Percentiles rank a stretch among this genome's conserved stretches.
These are phyloP conservation scores for Claviceps quebecensis DNA, from an alignment of 2,329 filamentous ascomycete species.

Conservation along the genomic window DNA sequence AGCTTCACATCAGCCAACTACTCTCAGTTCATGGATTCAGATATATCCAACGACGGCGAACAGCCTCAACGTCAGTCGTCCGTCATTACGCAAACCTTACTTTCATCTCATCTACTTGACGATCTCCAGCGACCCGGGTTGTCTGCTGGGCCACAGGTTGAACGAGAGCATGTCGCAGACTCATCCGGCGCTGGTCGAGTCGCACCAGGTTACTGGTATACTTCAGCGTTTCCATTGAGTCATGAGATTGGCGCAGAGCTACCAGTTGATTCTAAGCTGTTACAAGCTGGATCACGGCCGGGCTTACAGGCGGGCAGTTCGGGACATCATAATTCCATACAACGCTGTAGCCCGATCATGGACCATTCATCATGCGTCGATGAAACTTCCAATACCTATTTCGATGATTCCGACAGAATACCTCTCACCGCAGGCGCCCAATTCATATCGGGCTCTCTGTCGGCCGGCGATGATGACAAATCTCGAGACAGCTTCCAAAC, in stretches of 20 bases:
- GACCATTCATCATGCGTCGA: conserved; percentile 18
- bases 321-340: conserved; percentile 13
- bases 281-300: conserved; percentile 42
- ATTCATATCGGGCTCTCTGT: conserved; percentile 38
- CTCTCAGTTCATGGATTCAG: conserved; percentile 16
- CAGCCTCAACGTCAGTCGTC: conserved; percentile 25
- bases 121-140: not conserved
- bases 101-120: conserved; percentile 7
- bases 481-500: conserved; percentile 44
- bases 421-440: conserved; percentile 43
- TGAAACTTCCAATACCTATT: conserved; percentile 18
- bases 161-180: conserved; percentile 3
- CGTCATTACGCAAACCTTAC: conserved; percentile 58
- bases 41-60: conserved; percentile 13
- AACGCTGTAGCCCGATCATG: conserved; percentile 18
- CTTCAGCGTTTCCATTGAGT: conserved; percentile 26
- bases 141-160: not conserved
- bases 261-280: conserved; percentile 37
- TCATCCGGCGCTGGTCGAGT: conserved; percentile 18
- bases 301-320: conserved; percentile 25
- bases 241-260: conserved; percentile 27
- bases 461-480: conserved; percentile 25
- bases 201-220: conserved; percentile 40
- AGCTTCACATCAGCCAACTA: not conserved
- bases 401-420: conserved; percentile 43